Evolutionary conservation across 129 eudicot genomes (phyloP).

Genomic region (Pittosporum tobira): DNA sequence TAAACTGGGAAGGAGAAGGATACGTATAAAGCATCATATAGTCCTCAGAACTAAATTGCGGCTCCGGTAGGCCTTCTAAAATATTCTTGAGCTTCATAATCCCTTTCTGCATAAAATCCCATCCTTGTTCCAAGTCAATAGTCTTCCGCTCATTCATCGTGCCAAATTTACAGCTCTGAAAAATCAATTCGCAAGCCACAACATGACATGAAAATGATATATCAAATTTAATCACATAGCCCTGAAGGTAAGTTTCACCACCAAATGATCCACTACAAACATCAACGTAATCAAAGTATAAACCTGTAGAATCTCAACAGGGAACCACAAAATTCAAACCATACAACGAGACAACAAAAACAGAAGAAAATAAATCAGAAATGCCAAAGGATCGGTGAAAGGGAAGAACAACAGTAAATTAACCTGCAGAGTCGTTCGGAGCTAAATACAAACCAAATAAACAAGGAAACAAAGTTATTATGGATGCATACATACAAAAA

Average conservation of each 20-base stretch:
- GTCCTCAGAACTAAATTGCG: slow-evolving; percentile 91
- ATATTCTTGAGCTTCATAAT: slow-evolving; percentile 77
- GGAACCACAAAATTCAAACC: not conserved
- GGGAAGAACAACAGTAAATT: too few species aligned
- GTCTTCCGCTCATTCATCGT: slow-evolving; percentile 69
- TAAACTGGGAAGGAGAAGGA: not conserved
- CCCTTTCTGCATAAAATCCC: slow-evolving; percentile 94
- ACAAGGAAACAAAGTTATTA: too few species aligned
- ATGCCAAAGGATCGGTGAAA: not conserved
- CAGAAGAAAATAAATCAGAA: not conserved
- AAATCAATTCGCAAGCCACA: not conserved
- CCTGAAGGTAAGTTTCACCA: too few species aligned
- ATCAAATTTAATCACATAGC: not conserved
- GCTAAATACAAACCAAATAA: too few species aligned
- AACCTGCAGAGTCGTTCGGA: too few species aligned
- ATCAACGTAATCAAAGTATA: not conserved
- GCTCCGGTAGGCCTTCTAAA: slow-evolving; percentile 86
- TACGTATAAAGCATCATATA: slow-evolving; percentile 98
- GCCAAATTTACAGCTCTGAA: slow-evolving; percentile 2
- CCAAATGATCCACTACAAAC: too few species aligned
- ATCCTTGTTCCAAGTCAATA: slow-evolving; percentile 85
- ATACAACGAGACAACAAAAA: too few species aligned
- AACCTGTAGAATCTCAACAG: not conserved
- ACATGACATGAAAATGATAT: not conserved
- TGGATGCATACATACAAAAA: too few species aligned